These are phyloP conservation scores for Bremia lactucae DNA, from an alignment of 352 stramenopile species.

Conservation along the genomic window DNA sequence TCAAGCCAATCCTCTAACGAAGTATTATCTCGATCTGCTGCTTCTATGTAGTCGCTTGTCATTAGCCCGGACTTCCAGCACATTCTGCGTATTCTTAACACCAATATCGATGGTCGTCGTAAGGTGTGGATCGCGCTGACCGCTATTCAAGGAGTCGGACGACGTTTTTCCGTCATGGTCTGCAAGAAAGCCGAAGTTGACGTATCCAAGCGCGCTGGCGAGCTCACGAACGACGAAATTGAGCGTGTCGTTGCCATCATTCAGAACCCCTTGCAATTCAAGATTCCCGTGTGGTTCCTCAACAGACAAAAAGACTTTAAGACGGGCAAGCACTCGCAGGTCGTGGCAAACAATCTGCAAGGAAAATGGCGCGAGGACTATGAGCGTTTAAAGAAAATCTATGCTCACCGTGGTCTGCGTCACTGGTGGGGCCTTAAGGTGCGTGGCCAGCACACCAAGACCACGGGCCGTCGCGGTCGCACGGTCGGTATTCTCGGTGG, in stretches of 20 bases:
- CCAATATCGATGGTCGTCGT: slow-evolving; percentile 98
- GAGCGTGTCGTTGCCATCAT: slow-evolving; percentile 99
- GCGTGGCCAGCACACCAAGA: slow-evolving; percentile 99
- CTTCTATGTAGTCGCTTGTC: slow-evolving; percentile 66
- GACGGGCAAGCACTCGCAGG: slow-evolving; percentile 98
- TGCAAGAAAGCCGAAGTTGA: slow-evolving; percentile 99
- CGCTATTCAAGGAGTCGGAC: slow-evolving; percentile 78
- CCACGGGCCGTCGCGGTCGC: slow-evolving; percentile 91
- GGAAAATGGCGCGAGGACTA: slow-evolving; percentile 98
- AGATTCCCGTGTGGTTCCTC: slow-evolving; percentile 99
- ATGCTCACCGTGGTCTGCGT: slow-evolving; percentile 98
- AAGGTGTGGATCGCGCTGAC: slow-evolving; percentile 85
- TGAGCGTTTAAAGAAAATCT: slow-evolving; percentile 99
- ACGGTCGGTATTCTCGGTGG: slow-evolving; percentile 74
- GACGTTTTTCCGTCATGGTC: slow-evolving; percentile 87
- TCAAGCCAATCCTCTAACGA: slow-evolving; percentile 2
- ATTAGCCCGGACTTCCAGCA: slow-evolving; percentile 97
- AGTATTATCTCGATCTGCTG: too few species aligned
- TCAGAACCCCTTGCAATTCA: slow-evolving; percentile 98
- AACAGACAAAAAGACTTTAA: slow-evolving; percentile 99
- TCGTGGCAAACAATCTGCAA: slow-evolving; percentile 97
- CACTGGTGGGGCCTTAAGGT: slow-evolving; percentile 99
- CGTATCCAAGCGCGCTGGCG: slow-evolving; percentile 96
- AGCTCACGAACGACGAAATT: slow-evolving; percentile 99
- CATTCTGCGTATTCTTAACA: slow-evolving; percentile 99